Evolutionary conservation across 2,329 filamentous ascomycete species (phyloP).

Genomic region (Colletotrichum spinosum): DNA sequence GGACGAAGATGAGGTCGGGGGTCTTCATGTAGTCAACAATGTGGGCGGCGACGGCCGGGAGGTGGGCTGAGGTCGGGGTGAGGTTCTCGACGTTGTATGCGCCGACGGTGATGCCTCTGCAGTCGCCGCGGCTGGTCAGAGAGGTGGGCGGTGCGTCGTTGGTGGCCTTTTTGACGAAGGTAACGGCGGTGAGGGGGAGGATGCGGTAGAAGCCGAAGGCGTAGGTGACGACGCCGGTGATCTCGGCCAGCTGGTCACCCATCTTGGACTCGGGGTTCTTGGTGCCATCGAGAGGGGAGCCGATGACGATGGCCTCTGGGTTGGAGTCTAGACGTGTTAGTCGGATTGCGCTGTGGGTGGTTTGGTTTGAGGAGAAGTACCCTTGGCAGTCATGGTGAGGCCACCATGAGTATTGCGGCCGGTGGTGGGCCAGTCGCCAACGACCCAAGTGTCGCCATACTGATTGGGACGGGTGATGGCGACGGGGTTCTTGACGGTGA

Average conservation of each 20-base stretch:
- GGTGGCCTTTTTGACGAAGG: conserved; percentile 58
- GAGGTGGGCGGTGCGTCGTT: conserved; percentile 61
- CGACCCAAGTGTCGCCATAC: conserved; percentile 77
- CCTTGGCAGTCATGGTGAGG: conserved; percentile 69
- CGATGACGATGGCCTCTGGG: conserved; percentile 76
- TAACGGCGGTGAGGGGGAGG: conserved; percentile 70
- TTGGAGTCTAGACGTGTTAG: conserved; percentile 65
- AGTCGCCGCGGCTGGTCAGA: conserved; percentile 66
- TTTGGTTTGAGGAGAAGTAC: conserved; percentile 45
- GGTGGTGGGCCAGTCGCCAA: conserved; percentile 72
- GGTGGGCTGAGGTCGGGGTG: conserved; percentile 63
- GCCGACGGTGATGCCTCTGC: conserved; percentile 71
- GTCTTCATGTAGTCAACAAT: conserved; percentile 72
- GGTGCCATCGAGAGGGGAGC: conserved; percentile 72
- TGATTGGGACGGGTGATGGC: conserved; percentile 71
- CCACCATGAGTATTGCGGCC: conserved; percentile 73
- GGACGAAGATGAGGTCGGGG: conserved; percentile 75
- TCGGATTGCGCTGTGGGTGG: neutral
- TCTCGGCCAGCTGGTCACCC: conserved; percentile 72
- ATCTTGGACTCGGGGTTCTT: conserved; percentile 72
- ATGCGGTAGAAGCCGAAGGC: conserved; percentile 77
- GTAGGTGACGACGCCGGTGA: conserved; percentile 76
- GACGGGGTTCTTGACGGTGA: conserved; percentile 68
- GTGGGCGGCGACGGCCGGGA: conserved; percentile 70
- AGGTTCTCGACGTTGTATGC: conserved; percentile 80